Evolutionary conservation across 1,284 basidiomycete genomes (phyloP), one percentile per base, ranked within the genome.

Genomic region (Heterobasidion annosum): DNA sequence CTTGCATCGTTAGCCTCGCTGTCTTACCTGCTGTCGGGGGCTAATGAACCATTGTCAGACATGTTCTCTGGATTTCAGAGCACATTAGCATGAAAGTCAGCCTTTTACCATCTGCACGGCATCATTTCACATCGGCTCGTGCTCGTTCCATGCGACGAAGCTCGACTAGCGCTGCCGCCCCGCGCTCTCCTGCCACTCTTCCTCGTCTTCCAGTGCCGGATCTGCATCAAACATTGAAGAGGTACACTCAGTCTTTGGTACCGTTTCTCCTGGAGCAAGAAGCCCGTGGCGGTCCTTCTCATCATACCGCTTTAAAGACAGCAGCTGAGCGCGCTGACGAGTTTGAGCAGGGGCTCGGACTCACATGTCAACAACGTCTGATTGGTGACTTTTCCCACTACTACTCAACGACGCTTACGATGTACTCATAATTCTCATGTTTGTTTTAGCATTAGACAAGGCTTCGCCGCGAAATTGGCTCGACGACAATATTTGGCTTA

Each of bases 401-500:
- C 4, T 57, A 32, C 43, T 47, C 52, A 44, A 43, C 34, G 53
- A 48, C 42, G 16, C 19, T 16, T 6, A 16, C 37, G n/a, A 12
- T 35, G 54, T 33, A 15, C 18, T 32, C 42, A 35, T 44, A 56
- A 34, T 16, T 34, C 53, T 25, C 48, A 34, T 15, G 25, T 25
- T 35, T 18, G 5, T 16, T 54, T 46, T 50, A 92, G 93, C 91
- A 53, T 80, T 98, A 49, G 93, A 98, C 71, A 83, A 80, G 62
- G 74, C 77, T 2, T 95, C 93, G 7, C 90, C 91, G 0, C 78
- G 88, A 69, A 98, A 97, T 68, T 98, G 96, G 96, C 80, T 99
- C 12, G 84, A 97, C 63, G 95, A 98, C 70, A 93, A 91, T 54
- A 88, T 95, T 64, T 98, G 96, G 96, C 74, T 87, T 55, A 85